Percentiles rank a stretch among this genome's conserved stretches.
phyloP scores from a whole-genome alignment of 306 rosid genomes.

The Calophaca sinica region DNA sequence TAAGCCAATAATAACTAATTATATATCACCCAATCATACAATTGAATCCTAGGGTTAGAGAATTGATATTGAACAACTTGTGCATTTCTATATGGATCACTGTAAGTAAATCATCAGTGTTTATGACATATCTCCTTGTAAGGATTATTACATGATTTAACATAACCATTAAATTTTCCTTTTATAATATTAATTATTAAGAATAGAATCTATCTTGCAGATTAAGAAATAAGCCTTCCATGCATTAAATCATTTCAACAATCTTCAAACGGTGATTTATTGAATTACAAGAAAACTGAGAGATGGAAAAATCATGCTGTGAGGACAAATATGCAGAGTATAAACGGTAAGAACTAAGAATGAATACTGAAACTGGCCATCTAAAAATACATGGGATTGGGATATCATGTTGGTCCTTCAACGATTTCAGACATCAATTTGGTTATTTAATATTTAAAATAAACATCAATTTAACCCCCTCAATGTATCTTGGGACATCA shows the following conservation, averaged over 20 bases:
- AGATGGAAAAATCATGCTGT: not conserved
- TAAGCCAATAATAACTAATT: slow-evolving; percentile 72
- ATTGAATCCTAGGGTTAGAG: slow-evolving; percentile 29
- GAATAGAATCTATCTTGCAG: slow-evolving; percentile 11
- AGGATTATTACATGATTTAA: slow-evolving; percentile 24
- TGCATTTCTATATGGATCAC: not conserved
- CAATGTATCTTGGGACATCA: slow-evolving; percentile 5
- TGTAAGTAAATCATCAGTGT: slow-evolving; percentile 32
- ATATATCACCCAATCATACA: slow-evolving; percentile 39
- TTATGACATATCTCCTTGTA: slow-evolving; percentile 11
- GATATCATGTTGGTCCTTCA: not conserved
- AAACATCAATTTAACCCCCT: not conserved
- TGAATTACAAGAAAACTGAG: slow-evolving; percentile 25
- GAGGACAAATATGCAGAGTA: slow-evolving; percentile 4
- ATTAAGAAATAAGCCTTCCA: slow-evolving; percentile 35
- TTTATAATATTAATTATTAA: not conserved
- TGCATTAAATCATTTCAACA: slow-evolving; percentile 12
- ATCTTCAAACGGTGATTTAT: slow-evolving; percentile 7
- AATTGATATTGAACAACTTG: slow-evolving; percentile 4
- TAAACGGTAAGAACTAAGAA: slow-evolving; percentile 16
- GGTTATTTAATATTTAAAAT: slow-evolving; percentile 2
- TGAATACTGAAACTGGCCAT: not conserved
- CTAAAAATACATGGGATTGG: not conserved
- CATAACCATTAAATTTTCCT: slow-evolving; percentile 14
- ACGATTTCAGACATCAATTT: not conserved